These are phyloP conservation scores for Cadophora sp. DNA, from an alignment of 2,329 filamentous ascomycete genomes.

Conservation along the genomic window DNA sequence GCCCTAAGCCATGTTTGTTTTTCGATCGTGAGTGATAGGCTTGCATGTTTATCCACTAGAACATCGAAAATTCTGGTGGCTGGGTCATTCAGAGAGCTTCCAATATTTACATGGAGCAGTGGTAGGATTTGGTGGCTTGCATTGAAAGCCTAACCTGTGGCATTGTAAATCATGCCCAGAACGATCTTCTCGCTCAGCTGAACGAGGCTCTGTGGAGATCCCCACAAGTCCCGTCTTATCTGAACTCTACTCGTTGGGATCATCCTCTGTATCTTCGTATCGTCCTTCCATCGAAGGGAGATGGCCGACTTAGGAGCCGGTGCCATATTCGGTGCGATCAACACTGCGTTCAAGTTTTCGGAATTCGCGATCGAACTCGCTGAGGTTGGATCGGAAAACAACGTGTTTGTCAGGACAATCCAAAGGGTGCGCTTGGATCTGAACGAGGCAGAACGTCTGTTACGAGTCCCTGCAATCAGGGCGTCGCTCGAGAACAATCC, in stretches of 20 bases:
- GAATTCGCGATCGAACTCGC: constrained; percentile 25
- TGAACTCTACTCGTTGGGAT: not conserved
- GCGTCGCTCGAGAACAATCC: constrained; percentile 14
- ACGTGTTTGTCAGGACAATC: constrained; percentile 26
- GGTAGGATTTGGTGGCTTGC: not conserved
- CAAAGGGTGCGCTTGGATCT: constrained; percentile 24
- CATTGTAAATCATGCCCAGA: not conserved
- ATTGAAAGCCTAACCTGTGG: constrained; percentile 1
- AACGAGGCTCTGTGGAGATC: not conserved
- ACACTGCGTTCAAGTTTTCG: constrained; percentile 28
- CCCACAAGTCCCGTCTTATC: constrained; percentile 1
- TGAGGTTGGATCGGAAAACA: constrained; percentile 24
- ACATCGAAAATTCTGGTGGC: not conserved
- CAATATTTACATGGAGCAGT: not conserved
- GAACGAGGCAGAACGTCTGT: constrained; percentile 25
- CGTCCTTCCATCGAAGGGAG: not conserved
- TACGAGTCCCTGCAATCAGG: constrained; percentile 17
- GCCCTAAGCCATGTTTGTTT: not conserved
- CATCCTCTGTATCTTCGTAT: not conserved
- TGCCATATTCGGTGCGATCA: constrained; percentile 24
- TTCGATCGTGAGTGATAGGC: not conserved
- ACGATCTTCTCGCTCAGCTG: not conserved
- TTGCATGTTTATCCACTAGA: not conserved
- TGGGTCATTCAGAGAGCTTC: not conserved
- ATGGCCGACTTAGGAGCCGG: constrained; percentile 10